These are phyloP conservation scores for Rosa rugosa DNA, from an alignment of 306 rosid genomes.

Conservation along the genomic window DNA sequence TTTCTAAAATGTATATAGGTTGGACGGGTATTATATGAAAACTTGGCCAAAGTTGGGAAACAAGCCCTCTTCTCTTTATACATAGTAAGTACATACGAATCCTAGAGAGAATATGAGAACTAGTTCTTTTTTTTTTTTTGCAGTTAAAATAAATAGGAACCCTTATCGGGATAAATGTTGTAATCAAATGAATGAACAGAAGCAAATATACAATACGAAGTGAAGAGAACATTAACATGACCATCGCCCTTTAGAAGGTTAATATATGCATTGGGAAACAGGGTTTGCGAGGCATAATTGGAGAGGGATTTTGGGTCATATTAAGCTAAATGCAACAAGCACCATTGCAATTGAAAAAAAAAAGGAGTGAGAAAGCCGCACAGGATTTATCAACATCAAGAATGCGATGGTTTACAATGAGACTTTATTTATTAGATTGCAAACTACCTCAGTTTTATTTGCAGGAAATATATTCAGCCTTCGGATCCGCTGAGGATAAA, in stretches of 20 bases:
- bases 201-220: not conserved
- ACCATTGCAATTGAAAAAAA: not conserved
- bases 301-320: not conserved
- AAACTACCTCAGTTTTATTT: constrained; percentile 75
- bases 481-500: constrained; percentile 85
- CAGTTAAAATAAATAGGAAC: not conserved
- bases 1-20: too few relatives aligned
- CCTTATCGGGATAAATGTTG: not conserved
- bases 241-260: not conserved
- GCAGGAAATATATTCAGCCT: constrained; percentile 85
- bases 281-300: not conserved
- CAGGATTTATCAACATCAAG: not conserved
- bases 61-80: too few relatives aligned
- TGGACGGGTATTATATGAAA: too few relatives aligned
- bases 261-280: not conserved
- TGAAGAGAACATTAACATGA: not conserved
- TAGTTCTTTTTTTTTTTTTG: not conserved
- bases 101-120: not conserved
- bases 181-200: not conserved
- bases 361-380: not conserved
- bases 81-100: too few relatives aligned
- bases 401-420: not conserved
- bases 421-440: constrained; percentile 1
- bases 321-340: not conserved
- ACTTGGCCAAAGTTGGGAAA: too few relatives aligned